Base-by-base conservation (phyloP, 1,139 yeast species). In the Hanseniaspora gamundiae region DNA sequence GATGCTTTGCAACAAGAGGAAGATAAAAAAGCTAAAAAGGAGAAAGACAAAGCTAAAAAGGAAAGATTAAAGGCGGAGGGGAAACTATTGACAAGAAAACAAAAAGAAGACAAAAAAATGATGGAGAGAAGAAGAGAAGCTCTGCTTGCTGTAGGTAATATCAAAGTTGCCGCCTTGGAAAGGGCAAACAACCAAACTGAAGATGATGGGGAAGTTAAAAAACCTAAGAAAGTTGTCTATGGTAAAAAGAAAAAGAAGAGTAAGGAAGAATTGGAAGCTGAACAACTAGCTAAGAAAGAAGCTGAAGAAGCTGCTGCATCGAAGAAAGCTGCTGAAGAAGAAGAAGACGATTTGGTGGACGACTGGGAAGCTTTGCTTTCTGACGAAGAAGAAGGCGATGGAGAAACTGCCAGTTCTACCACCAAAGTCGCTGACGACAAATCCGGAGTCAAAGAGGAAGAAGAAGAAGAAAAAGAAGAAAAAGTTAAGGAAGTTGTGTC, bases 51-150 rank as follows among this genome's bases (percentile, higher is more conserved):
- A 66, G 76, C 79, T 58, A 76, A 81, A 70, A 78, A 72, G 55
- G 91, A 81, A 56, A 82, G 78, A 64, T 70, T 82, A 63, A 84
- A 85, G 67, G 94, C 95, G 22, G 95, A 88, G 65, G 99, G 99
- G 58, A 91, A 82, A 56, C 73, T 76, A 46, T 65, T 83, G 60
- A 84, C 96, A 48, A 91, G 85, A 69, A 91, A 88, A 62, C 98
- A 91, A 69, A 86, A 84, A 66, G 96, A 88, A 65, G 95, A 87
- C 61, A 83, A 84, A 69, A 84, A 80, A 47, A 66, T 80, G 41
- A 78, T 80, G 58, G 97, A 91, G 60, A 82, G 84, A 61, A 85
- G 97, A 68, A 84, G 94, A 64, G 81, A 84, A 53, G 91, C 82
- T 55, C 71, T 91, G 53, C 71, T 91, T 52, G 81, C 80, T 47